Percentiles rank a stretch among this genome's conserved stretches.
phyloP scores from a whole-genome alignment of 1,284 basidiomycete species.

The Melampsora larici-populina region DNA sequence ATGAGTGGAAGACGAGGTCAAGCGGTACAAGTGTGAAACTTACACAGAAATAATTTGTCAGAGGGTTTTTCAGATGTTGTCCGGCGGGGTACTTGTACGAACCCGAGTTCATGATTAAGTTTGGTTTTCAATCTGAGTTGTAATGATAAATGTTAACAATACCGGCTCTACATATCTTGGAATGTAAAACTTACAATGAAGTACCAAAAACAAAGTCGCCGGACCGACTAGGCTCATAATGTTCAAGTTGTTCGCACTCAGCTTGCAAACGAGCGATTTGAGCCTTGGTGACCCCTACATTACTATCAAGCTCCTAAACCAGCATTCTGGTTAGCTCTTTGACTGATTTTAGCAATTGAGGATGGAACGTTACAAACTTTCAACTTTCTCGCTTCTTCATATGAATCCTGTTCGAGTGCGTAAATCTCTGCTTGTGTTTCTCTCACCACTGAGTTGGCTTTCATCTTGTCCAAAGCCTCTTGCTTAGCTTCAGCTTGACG shows the following conservation, averaged over 20 bases:
- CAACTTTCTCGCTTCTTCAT: slow-evolving; percentile 38
- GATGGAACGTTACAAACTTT: slow-evolving; percentile 10
- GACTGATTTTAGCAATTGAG: background rate
- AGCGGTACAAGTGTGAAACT: background rate
- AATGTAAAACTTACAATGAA: slow-evolving; percentile 13
- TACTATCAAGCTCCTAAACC: slow-evolving; percentile 15
- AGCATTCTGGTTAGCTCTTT: background rate
- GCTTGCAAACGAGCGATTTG: slow-evolving; percentile 21
- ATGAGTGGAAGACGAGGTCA: background rate
- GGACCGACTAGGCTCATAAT: slow-evolving; percentile 32
- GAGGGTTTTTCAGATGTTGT: background rate
- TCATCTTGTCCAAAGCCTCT: slow-evolving; percentile 39
- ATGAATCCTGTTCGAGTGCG: slow-evolving; percentile 26
- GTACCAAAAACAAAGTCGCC: slow-evolving; percentile 25
- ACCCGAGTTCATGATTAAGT: slow-evolving; percentile 39
- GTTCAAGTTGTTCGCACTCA: slow-evolving; percentile 26
- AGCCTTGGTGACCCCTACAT: slow-evolving; percentile 28
- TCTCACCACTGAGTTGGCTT: slow-evolving; percentile 33
- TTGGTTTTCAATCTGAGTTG: slow-evolving; percentile 21
- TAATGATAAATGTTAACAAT: background rate
- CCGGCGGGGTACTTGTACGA: slow-evolving; percentile 16
- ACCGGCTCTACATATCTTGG: background rate
- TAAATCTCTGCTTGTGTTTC: slow-evolving; percentile 42
- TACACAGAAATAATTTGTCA: slow-evolving; percentile 35
- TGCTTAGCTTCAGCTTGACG: slow-evolving; percentile 37